Conservation (phyloP, 169 alveolate genomes). For the Cytauxzoon felis region DNA sequence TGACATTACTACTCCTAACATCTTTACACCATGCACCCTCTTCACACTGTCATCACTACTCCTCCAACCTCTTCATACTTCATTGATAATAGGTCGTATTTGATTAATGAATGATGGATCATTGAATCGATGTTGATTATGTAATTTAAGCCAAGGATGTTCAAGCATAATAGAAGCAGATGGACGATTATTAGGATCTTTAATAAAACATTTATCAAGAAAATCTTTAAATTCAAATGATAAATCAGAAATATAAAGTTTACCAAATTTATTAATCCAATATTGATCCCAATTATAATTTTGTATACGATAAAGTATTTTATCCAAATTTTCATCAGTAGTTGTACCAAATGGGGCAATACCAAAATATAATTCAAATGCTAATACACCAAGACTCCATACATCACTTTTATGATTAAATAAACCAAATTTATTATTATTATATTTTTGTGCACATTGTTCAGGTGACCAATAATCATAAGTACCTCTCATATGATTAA, state of each 20-base stretch:
- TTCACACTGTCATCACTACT: neutral
- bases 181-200: slow-evolving; percentile 67
- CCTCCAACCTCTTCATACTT: neutral
- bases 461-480: slow-evolving; percentile 80
- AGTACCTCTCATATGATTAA: slow-evolving; percentile 60
- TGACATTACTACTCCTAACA: too few species aligned
- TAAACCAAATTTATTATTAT: slow-evolving; percentile 66
- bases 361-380: slow-evolving; percentile 76
- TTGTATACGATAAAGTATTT: slow-evolving; percentile 66
- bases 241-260: slow-evolving; percentile 37
- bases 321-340: slow-evolving; percentile 60
- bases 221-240: slow-evolving; percentile 65
- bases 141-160: slow-evolving; percentile 69
- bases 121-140: slow-evolving; percentile 59
- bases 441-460: slow-evolving; percentile 73
- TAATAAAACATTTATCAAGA: slow-evolving; percentile 67
- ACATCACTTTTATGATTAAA: slow-evolving; percentile 79
- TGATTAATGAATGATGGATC: slow-evolving; percentile 63
- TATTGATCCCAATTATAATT: slow-evolving; percentile 59
- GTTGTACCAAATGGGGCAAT: slow-evolving; percentile 76
- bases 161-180: slow-evolving; percentile 59
- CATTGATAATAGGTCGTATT: slow-evolving; percentile 51
- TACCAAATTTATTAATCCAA: slow-evolving; percentile 47
- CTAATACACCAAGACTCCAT: slow-evolving; percentile 80
- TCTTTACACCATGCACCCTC: too few species aligned